A percentile compares a stretch with the other conserved stretches of the same genome.
Conservation (phyloP, 345 rosid genomes). For the Eucalyptus victrix region DNA sequence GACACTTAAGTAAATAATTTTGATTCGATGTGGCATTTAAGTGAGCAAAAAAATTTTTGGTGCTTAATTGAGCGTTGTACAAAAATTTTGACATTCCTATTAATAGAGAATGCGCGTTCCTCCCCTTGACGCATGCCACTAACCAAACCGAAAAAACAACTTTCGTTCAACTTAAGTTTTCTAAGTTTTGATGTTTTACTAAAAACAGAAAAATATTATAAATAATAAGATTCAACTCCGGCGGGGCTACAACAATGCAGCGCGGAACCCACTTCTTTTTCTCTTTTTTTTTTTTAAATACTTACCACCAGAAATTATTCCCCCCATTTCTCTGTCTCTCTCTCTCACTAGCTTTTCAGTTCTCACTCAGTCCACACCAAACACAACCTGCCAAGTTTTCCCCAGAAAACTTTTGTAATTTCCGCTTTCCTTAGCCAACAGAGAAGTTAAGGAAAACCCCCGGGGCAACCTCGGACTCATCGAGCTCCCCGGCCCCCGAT, state of each 20-base stretch:
- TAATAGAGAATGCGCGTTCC: neutral
- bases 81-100: too few species aligned
- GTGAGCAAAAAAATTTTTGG: too few species aligned
- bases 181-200: neutral
- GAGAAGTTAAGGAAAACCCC: neutral
- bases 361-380: neutral
- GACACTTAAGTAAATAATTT: too few species aligned
- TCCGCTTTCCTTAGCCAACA: neutral
- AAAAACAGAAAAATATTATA: neutral
- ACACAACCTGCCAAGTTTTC: neutral
- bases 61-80: fast-evolving
- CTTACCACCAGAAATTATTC: neutral
- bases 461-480: neutral
- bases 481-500: neutral
- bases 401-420: neutral
- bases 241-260: neutral
- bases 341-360: neutral
- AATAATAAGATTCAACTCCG: neutral
- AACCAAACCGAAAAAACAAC: neutral
- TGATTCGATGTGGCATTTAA: too few species aligned
- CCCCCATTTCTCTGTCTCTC: neutral
- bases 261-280: neutral
- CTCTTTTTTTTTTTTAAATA: neutral
- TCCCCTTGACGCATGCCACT: neutral
- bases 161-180: neutral